These are phyloP conservation scores for Rhododendron ferrugineum DNA, from an alignment of 148 eudicot species.

Conservation along the genomic window DNA sequence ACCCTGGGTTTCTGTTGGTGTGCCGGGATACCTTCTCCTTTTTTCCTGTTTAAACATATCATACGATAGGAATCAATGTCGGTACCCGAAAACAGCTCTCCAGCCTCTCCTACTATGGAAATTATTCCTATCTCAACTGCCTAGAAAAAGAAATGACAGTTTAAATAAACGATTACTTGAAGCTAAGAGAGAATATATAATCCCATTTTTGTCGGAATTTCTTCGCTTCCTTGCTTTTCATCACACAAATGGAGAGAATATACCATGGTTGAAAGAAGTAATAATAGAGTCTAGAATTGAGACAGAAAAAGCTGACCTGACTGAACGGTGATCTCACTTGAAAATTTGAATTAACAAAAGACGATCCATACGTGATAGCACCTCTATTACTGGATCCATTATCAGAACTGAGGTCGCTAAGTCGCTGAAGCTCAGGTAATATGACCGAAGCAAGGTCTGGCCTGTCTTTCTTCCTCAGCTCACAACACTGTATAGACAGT, in stretches of 20 bases:
- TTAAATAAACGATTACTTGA: not conserved
- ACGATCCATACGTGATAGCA: not conserved
- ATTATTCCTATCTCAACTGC: not conserved
- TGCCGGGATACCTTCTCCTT: not conserved
- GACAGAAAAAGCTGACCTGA: conserved; percentile 11
- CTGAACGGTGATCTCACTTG: conserved; percentile 9
- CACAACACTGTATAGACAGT: conserved; percentile 63
- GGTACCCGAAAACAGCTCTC: not conserved
- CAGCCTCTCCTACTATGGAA: not conserved
- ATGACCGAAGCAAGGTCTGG: conserved; percentile 57
- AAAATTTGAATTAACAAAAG: conserved; percentile 5
- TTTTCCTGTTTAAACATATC: conserved; percentile 9
- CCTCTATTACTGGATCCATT: not conserved
- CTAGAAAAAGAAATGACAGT: not conserved
- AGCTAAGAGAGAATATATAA: not conserved
- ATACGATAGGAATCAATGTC: not conserved
- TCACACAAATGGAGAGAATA: not conserved
- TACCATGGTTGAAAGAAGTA: not conserved
- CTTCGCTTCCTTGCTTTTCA: not conserved
- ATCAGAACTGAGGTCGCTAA: conserved; percentile 31
- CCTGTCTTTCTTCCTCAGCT: conserved; percentile 68
- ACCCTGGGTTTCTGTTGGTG: not conserved
- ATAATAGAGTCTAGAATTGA: not conserved
- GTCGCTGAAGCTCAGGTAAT: conserved; percentile 51
- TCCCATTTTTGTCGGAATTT: too few species aligned